Evolutionary conservation across 495 filamentous ascomycete species (phyloP), one percentile per base, ranked within the genome.

Genomic region (Podospora pseudopauciseta): DNA sequence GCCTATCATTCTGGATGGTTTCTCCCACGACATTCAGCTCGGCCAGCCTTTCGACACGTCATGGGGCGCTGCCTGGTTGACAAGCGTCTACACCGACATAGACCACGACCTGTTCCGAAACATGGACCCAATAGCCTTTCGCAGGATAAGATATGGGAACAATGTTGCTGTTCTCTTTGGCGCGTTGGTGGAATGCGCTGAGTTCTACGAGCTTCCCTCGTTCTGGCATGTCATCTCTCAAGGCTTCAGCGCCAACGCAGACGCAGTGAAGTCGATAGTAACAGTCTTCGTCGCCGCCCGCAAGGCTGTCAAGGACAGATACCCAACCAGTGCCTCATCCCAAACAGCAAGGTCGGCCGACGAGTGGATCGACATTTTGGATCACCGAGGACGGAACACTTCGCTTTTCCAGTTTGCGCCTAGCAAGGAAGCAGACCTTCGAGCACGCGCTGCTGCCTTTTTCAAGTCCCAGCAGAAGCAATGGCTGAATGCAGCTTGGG

Each of bases 91-190:
- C 53, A 68, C 69, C 0, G 28, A 71, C 32, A 65, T 65, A 6
- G 4, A 11, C 18, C 63, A 71, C 62, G 44, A 66, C 0, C 49
- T 71, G 62, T 71, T 65, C 62, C 62, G 65, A 7, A 3, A 44
- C 1, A 26, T 71, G 4, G 69, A 67, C 26, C 59, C 5, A 13
- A 18, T 16, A 1, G 65, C 66, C 30, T 65, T 55, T 13, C 70
- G 73, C n/a, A 72, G 72, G 55, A 61, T 73, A 16, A 71, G 69
- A 19, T 76, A 76, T 60, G 72, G 69, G 18, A 76, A 76, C 74
- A 76, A 76, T 44, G 57, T 76, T 15, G 60, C 57, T 18, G 72
- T 76, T 5, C 70, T 76, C 18, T 74, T 76, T 30, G 61, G 65
- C 4, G 69, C 66, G 4, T 63, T 74, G 5, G 11, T 70, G 0